Base-by-base conservation (phyloP, 2,329 filamentous ascomycete species). In the Paecilomyces fulvus region DNA sequence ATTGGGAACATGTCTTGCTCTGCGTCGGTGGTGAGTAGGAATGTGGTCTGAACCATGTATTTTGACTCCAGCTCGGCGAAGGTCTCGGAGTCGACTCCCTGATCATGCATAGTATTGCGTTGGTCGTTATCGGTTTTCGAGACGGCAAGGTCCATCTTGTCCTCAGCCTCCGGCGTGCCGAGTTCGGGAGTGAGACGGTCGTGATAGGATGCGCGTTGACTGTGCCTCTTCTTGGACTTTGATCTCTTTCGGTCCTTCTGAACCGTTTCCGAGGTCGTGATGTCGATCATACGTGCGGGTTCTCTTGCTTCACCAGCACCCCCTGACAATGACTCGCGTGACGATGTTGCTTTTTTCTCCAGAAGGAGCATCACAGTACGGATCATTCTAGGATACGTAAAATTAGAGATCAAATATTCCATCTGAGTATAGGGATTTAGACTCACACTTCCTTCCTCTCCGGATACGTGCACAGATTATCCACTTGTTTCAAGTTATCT, bases 401-500 rank as follows among this genome's bases (percentile, higher is more conserved):
- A 37, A 31, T 2, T 28, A 25, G 33, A 37, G 21, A n/a, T 37
- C 33, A 37, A 5, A 37, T n/a, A 37, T 28, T 7, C 12, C 12
- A 37, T 14, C n/a, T n/a, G 33, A 3, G 21, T 21, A 21, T 21
- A 3, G 3, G 3, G 21, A 21, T 37, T 43, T 12, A 17, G 28
- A 61, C 65, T 51, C 49, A 68, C 65, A 61, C 56, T 7, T 59
- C 56, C 49, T 58, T 59, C 12, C 57, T 51, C 14, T 57, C 56
- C 0, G 65, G 66, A 51, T 61, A 67, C 1, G 51, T 43, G 54
- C 60, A 62, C 30, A 60, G 46, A n/a, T 43, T 50, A 14, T 54
- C 28, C 9, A 59, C 55, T n/a, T 59, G 53, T 0, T 55, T n/a
- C 2, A 65, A 43, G 17, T 60, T 59, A 12, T 61, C 66, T 14